Conservation (phyloP, 2,329 filamentous ascomycete species). For the Geosmithia morbida region DNA sequence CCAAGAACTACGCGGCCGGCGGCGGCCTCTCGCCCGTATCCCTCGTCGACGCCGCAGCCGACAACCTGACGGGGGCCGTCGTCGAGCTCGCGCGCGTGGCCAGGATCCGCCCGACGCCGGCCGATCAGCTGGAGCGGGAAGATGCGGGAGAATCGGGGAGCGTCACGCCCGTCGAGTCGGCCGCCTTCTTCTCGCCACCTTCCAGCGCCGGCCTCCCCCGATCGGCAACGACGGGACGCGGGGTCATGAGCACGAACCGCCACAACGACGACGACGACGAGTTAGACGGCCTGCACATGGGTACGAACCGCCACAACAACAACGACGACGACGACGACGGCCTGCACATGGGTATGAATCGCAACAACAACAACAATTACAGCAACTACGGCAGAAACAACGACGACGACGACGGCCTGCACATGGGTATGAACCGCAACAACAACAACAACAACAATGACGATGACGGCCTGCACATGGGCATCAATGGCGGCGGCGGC, state of each 20-base stretch:
- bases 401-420: too few relatives aligned
- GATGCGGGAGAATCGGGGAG: constrained; percentile 59
- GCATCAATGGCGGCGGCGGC: too few relatives aligned
- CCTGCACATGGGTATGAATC: too few relatives aligned
- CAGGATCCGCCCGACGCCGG: constrained; percentile 67
- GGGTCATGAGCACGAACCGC: not conserved
- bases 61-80: constrained; percentile 72
- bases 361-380: too few relatives aligned
- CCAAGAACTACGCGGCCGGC: constrained; percentile 77
- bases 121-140: constrained; percentile 49
- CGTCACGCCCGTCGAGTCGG: constrained; percentile 50
- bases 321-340: too few relatives aligned
- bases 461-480: too few relatives aligned
- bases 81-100: constrained; percentile 74
- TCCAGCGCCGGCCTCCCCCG: not conserved
- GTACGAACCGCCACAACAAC: too few relatives aligned
- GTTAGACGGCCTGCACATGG: too few relatives aligned
- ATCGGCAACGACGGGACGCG: not conserved
- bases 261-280: too few relatives aligned
- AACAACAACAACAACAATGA: too few relatives aligned
- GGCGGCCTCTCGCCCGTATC: constrained; percentile 86
- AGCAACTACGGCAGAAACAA: too few relatives aligned
- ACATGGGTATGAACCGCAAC: too few relatives aligned
- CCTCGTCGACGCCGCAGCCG: constrained; percentile 81
- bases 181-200: constrained; percentile 51